Base-by-base conservation (phyloP, 768 basidiomycete genomes). In the Coprinopsis marcescibilis region DNA sequence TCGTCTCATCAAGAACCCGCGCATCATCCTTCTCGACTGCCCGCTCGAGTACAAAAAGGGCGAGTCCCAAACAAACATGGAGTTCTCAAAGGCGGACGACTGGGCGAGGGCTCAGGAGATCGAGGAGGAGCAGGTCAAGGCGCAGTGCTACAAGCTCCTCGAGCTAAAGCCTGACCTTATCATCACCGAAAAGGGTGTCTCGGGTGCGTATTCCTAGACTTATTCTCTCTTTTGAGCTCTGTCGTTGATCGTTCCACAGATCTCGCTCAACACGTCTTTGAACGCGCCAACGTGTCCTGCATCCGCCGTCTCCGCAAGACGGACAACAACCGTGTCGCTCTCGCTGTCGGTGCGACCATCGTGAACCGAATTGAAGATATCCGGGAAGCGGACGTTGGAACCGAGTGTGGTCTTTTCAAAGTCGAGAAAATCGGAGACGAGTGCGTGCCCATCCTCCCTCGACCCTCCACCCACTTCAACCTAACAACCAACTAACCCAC, bases 11-110 rank as follows among this genome's bases (percentile, higher is more conserved):
- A 78, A 73, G 51, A 88, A 90, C 54, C 96, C 95, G 2, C 69
- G 94, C 11, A 87, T 99, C 40, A 70, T 98, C 19, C 66, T 98
- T 32, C 69, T 98, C 32, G 93, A 96, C 64, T 98, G 94, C 64
- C 93, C 94, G 8, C 68, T 97, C 47, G 95, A 98, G 70, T 98
- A 99, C 72, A 99, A 98, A 72, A 98, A 98, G 74, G 95, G 95
- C 21, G 96, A 98, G 72, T 82, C 78, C 47, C 96, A 99, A 68
- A 98, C 96, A 50, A 96, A 97, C 63, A 98, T 98, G 76, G 95
- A 97, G 69, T 92, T 98, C 54, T 84, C 83, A 35, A 91, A 90
- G 66, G 94, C 94, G 70, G 73, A 75, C 15, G 94, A 99, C 61
- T 99, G 93, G 90, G 82, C 85, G 44, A 70, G 90, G 38, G 86